Conservation (phyloP, 352 stramenopile genomes). For the Globisporangium abappressorium region DNA sequence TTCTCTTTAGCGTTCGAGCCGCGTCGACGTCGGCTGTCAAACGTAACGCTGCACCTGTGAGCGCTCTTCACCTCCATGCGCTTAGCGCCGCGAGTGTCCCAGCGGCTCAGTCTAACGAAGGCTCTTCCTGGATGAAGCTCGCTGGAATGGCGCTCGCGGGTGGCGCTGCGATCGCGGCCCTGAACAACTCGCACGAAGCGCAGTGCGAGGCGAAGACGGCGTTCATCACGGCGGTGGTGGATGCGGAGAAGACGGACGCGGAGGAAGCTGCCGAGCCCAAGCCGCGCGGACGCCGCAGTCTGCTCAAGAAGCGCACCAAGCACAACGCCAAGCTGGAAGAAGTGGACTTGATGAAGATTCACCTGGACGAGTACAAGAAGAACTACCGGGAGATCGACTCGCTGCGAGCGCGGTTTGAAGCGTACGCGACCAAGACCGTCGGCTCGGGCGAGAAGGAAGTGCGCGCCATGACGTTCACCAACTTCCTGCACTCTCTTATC, state of each 20-base stretch:
- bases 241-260: constrained; percentile 9
- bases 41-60: not conserved
- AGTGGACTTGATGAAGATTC: constrained; percentile 60
- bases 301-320: constrained; percentile 64
- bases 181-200: not conserved
- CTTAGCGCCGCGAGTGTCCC: not conserved
- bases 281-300: constrained; percentile 26
- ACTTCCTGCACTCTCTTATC: constrained; percentile 77
- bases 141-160: constrained; percentile 8
- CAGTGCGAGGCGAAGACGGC: constrained; percentile 13
- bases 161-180: not conserved
- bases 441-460: constrained; percentile 20
- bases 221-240: constrained; percentile 14
- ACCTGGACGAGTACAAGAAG: constrained; percentile 66
- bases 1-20: not conserved
- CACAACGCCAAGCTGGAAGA: constrained; percentile 60
- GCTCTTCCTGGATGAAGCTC: constrained; percentile 9
- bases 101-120: not conserved
- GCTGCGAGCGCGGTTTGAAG: constrained; percentile 47
- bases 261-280: constrained; percentile 18
- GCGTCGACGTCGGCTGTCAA: not conserved
- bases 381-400: constrained; percentile 34
- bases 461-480: constrained; percentile 74
- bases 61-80: not conserved
- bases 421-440: constrained; percentile 53